Percentiles rank a stretch among this genome's conserved stretches.
Evolutionary conservation across 495 filamentous ascomycete genomes (phyloP).

Genomic region (Annulohypoxylon stygium): DNA sequence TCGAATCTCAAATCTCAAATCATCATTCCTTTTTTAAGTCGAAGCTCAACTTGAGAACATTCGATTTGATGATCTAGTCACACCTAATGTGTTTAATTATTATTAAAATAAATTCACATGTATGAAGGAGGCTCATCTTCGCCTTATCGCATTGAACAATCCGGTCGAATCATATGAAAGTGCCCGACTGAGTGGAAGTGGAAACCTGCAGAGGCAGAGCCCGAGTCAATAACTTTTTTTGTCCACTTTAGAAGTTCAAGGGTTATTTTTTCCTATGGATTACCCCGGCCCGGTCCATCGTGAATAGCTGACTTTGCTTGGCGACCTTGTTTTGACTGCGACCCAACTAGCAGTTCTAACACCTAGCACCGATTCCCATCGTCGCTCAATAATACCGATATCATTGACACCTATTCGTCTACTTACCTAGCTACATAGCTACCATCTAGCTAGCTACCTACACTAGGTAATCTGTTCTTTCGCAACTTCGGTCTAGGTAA

Average conservation of each 20-base stretch:
- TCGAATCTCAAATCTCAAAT: conserved; percentile 1
- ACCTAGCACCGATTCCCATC: conserved; percentile 12
- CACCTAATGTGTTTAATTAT: conserved; percentile 13
- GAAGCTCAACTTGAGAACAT: not conserved
- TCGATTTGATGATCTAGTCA: not conserved
- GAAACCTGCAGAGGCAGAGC: conserved; percentile 42
- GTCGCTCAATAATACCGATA: conserved; percentile 28
- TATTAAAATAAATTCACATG: conserved; percentile 10
- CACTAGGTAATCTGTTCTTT: conserved; percentile 4
- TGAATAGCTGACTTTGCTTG: conserved; percentile 45
- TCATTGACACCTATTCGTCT: conserved; percentile 3
- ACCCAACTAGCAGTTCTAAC: not conserved
- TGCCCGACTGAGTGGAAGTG: conserved; percentile 42
- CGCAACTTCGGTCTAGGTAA: not conserved
- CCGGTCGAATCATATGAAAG: conserved; percentile 20
- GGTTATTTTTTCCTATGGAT: conserved; percentile 44
- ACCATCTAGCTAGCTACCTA: not conserved
- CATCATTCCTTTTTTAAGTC: conserved; percentile 5
- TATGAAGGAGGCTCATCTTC: conserved; percentile 20
- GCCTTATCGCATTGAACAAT: conserved; percentile 27
- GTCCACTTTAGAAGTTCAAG: conserved; percentile 30
- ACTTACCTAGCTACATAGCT: not conserved
- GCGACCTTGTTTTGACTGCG: conserved; percentile 41
- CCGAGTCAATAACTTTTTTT: conserved; percentile 43
- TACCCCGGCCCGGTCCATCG: conserved; percentile 42